Conservation (phyloP, 352 stramenopile species). For the Globisporangium solare region DNA sequence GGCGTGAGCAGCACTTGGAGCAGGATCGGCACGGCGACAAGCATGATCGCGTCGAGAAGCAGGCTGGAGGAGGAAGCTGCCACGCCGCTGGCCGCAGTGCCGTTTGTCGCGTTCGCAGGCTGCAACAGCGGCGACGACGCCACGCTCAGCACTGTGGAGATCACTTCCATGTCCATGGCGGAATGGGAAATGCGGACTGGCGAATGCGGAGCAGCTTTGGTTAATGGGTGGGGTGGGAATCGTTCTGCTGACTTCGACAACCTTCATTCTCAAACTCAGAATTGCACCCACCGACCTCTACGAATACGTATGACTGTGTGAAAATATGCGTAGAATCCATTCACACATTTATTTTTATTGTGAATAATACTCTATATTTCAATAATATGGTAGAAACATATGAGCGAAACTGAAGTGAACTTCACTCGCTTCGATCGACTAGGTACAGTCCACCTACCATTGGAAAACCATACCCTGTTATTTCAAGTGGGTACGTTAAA, state of each 20-base stretch:
- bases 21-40: slow-evolving; percentile 1
- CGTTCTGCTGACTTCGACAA: background rate
- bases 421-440: too few relatives aligned
- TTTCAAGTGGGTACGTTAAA: too few relatives aligned
- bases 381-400: background rate
- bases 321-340: background rate
- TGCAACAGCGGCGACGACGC: background rate
- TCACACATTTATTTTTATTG: too few relatives aligned
- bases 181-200: slow-evolving; percentile 2
- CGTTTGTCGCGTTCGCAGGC: slow-evolving; percentile 9
- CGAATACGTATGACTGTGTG: background rate
- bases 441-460: too few relatives aligned
- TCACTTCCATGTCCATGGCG: slow-evolving; percentile 7
- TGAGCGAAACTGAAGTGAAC: too few relatives aligned
- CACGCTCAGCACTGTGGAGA: slow-evolving; percentile 1
- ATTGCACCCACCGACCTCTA: background rate
- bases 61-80: slow-evolving; percentile 27
- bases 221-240: too few relatives aligned
- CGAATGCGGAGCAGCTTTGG: too few relatives aligned
- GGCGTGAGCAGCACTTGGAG: slow-evolving; percentile 32
- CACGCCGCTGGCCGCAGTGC: slow-evolving; percentile 23
- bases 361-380: background rate
- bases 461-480: too few relatives aligned
- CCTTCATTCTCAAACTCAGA: background rate
- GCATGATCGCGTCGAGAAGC: slow-evolving; percentile 34